Evolutionary conservation across 352 stramenopile genomes (phyloP), one percentile per base, ranked within the genome.

Genomic region (Pythium sp.): DNA sequence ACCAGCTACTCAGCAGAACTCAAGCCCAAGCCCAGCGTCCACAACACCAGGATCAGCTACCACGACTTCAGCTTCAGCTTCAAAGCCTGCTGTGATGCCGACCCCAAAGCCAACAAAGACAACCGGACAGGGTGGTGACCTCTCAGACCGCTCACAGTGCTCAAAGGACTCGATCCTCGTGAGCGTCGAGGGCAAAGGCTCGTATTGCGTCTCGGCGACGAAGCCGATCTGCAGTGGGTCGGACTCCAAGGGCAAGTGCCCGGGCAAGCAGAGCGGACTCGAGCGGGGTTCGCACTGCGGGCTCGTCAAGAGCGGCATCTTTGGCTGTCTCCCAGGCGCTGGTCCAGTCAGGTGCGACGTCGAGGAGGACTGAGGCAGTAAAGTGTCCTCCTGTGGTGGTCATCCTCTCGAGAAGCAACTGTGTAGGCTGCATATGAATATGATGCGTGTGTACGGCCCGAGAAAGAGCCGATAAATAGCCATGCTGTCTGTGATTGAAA

Each of bases 171-270:
- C 60, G 3, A 26, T 34, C 12, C 5, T 65, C 20, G 60, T 58
- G 46, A 65, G 60, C 46, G 60, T 65, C 60, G 60, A 65, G 34
- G 46, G 28, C 9, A 43, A 43, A 55, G 60, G 46, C 12, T 65
- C 46, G 26, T 65, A 58, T n/a, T 65, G 60, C 20, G 60, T 65
- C 26, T 65, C 46, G 3, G 20, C 20, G 11, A 18, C 22, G 30
- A 32, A 26, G 34, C 6, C 46, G 15, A 65, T 65, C 46, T 65
- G 60, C 60, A 56, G 38, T n/a, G 62, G 32, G 11, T 11, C 32
- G 15, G 26, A 41, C 24, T 34, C 30, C 12, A 62, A 51, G 26
- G 62, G 62, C 3, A 49, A 47, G 11, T 68, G 62, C 15, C 62
- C 62, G 1, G 49, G 32, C 24, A 49, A 54, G 28, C 62, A 68